Conservation (phyloP, 257 asterid genomes). For the Primulina huaijiensis region DNA sequence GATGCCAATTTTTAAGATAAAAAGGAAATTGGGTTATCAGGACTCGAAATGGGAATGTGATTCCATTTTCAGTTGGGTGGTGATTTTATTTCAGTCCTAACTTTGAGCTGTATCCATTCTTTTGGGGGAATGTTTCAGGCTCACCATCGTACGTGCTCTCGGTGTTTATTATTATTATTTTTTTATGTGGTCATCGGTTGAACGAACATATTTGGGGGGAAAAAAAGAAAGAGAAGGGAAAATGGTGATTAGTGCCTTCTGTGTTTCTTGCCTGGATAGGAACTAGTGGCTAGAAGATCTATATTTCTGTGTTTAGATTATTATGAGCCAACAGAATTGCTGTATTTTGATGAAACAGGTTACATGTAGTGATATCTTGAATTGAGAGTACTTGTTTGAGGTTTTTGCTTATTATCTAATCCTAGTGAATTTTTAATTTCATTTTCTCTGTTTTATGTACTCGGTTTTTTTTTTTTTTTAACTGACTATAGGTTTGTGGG, state of each 20-base stretch:
- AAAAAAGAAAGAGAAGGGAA: neutral
- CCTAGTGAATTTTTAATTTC: conserved; percentile 15
- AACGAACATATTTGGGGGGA: no score
- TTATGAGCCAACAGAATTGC: neutral
- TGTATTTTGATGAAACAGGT: conserved; percentile 12
- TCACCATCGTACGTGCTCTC: conserved; percentile 11
- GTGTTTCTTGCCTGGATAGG: neutral
- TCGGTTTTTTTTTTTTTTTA: conserved; percentile 3
- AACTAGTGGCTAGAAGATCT: conserved; percentile 11
- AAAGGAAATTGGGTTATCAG: neutral
- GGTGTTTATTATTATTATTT: neutral
- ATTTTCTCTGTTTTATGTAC: conserved; percentile 23
- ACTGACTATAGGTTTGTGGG: neutral
- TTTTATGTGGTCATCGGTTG: conserved; percentile 3
- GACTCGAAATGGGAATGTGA: conserved; percentile 8
- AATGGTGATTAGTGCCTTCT: neutral
- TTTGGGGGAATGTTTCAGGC: conserved; percentile 15
- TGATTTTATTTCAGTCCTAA: neutral
- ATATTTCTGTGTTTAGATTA: conserved; percentile 7
- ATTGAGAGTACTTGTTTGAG: neutral
- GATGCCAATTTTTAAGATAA: conserved; percentile 11
- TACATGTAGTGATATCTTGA: conserved; percentile 6
- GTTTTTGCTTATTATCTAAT: conserved; percentile 14
- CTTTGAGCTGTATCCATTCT: conserved; percentile 7
- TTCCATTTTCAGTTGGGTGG: conserved; percentile 22